These are phyloP conservation scores for Stenogyne calaminthoides DNA, from an alignment of 305 asterid species.

Conservation along the genomic window DNA sequence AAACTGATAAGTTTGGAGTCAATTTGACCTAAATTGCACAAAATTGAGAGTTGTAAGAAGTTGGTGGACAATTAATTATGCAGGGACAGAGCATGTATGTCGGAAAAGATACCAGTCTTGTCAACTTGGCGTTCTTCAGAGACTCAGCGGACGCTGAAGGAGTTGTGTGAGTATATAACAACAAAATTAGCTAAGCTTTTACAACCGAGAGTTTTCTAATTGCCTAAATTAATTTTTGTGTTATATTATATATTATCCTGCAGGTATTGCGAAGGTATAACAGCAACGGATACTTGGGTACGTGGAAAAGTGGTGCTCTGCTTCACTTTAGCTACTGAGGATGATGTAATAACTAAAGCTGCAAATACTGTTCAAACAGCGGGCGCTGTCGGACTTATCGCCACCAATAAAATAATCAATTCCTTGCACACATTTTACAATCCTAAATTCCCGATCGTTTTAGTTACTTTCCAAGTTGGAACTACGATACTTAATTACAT, in stretches of 20 bases:
- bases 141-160: not conserved
- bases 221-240: too few species aligned
- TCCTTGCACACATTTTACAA: not conserved
- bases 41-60: too few species aligned
- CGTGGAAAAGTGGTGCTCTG: not conserved
- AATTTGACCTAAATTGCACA: too few species aligned
- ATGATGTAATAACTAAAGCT: not conserved
- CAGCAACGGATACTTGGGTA: not conserved
- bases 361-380: not conserved
- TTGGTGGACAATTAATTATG: not conserved
- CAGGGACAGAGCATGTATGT: slow-evolving; percentile 2
- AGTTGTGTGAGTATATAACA: not conserved
- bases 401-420: not conserved
- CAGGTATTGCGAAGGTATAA: not conserved
- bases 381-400: not conserved
- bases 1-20: too few species aligned
- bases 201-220: too few species aligned
- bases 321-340: not conserved
- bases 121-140: not conserved
- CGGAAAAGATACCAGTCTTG: not conserved
- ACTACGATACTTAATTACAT: not conserved
- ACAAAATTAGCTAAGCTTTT: too few species aligned
- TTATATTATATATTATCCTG: not conserved
- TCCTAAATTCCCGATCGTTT: not conserved
- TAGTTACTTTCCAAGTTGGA: not conserved